Conservation (phyloP, 2,329 filamentous ascomycete genomes). For the Penicillium sp. region DNA sequence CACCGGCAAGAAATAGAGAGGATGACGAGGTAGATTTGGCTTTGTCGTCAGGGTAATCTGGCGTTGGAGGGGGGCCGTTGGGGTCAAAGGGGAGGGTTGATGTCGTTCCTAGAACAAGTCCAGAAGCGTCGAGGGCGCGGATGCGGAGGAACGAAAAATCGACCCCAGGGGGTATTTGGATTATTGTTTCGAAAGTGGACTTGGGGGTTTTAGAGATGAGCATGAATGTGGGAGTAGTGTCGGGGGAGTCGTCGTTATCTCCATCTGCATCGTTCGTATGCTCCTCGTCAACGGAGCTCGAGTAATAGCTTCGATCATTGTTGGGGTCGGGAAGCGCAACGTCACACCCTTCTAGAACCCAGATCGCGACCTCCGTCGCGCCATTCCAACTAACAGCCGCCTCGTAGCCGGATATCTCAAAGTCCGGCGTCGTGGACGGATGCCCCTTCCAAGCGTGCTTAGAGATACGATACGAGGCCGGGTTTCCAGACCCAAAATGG, state of each 20-base stretch:
- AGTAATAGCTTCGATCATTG: neutral
- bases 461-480: slow-evolving; percentile 59
- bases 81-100: slow-evolving; percentile 28
- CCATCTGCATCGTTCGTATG: neutral
- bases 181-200: slow-evolving; percentile 34
- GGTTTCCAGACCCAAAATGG: slow-evolving; percentile 39
- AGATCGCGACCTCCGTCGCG: slow-evolving; percentile 40
- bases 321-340: neutral
- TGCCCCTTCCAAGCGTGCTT: slow-evolving; percentile 58
- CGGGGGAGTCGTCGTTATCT: neutral
- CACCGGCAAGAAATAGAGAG: neutral
- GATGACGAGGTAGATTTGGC: neutral
- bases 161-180: slow-evolving; percentile 27
- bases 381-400: slow-evolving; percentile 43
- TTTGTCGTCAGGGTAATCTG: neutral
- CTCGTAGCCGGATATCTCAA: slow-evolving; percentile 26
- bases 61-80: slow-evolving; percentile 5
- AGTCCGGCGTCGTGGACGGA: slow-evolving; percentile 46
- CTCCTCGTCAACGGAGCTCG: neutral
- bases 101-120: slow-evolving; percentile 27
- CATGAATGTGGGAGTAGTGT: slow-evolving; percentile 13
- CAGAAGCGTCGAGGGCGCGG: slow-evolving; percentile 28
- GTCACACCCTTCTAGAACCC: slow-evolving; percentile 32
- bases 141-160: slow-evolving; percentile 26
- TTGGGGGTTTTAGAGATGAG: slow-evolving; percentile 30